phyloP scores from a whole-genome alignment of 192 early-diverging fungal genomes.

The Phlyctochytrium planicorne region DNA sequence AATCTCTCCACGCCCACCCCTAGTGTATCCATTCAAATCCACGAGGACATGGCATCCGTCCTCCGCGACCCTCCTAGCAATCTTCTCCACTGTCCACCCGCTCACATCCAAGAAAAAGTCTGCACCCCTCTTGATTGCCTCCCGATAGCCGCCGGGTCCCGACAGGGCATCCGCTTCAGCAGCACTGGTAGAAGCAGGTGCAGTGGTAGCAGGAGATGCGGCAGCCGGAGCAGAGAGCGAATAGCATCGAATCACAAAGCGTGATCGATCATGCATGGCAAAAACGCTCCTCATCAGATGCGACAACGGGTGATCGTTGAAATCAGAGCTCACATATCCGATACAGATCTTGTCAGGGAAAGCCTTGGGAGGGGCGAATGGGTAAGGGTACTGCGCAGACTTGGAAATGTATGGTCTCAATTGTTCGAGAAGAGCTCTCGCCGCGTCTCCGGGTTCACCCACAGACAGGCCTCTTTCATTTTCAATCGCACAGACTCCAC shows the following conservation, averaged over 20 bases:
- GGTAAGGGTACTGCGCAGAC: constrained; percentile 41
- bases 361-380: constrained; percentile 75
- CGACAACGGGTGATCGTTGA: constrained; percentile 89
- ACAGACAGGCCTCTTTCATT: background rate
- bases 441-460: background rate
- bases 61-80: constrained; percentile 69
- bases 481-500: background rate
- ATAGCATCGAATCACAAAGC: constrained; percentile 80
- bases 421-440: background rate
- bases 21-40: constrained; percentile 97
- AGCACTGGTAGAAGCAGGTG: background rate
- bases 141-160: constrained; percentile 50
- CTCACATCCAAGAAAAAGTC: constrained; percentile 81
- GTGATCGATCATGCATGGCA: constrained; percentile 78
- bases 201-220: constrained; percentile 45
- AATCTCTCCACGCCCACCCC: constrained; percentile 89
- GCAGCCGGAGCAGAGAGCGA: constrained; percentile 73
- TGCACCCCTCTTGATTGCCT: constrained; percentile 74
- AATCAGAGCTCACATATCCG: constrained; percentile 91
- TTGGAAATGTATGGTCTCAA: background rate
- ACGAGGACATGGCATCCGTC: constrained; percentile 88
- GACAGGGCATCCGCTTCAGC: background rate
- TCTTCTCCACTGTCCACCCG: constrained; percentile 66
- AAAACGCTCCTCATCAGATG: constrained; percentile 96
- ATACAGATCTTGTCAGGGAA: constrained; percentile 63